Base-by-base conservation (phyloP, 2,329 filamentous ascomycete species). In the Hortaea werneckii region DNA sequence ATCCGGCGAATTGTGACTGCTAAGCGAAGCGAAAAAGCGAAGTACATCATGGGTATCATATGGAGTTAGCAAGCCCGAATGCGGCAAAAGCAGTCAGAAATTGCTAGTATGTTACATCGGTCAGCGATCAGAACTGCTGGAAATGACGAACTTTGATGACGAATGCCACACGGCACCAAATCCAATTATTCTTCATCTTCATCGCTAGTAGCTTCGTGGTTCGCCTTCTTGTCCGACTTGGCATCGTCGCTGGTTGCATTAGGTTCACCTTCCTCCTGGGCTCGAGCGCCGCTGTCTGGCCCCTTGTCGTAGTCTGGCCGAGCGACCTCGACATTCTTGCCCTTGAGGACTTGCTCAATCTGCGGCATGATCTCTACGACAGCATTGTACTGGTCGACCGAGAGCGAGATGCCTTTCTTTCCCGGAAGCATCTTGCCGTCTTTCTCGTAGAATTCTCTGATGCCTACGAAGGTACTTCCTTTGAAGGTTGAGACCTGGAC, bases 371-470 rank as follows among this genome's bases (percentile, higher is more conserved):
- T 57, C 5, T 65, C 62, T 34, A 82, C 51, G 26, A 82, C 57
- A 2, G 71, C 62, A 29, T 72, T 68, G 61, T 75, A 77, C 53
- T 78, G 75, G 20, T 76, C 74, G 11, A 76, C 54, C 9, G 69
- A 66, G 51, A 78, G 61, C 9, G 72, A 71, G 40, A 78, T 77
- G 32, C 75, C 75, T 74, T 95, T 96, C 68, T 92, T 95, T 9
- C 87, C 85, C 0, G 88, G 88, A 39, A 87, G 72, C 52, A 75
- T 70, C 60, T 88, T 78, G 26, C 84, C 87, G 56, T 86, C 79
- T 57, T 90, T 88, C 53, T 87, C 80, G 60, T 92, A 96, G 67
- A 85, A 95, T 60, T 98, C 92, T 42, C 92, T 80, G 40, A 96
- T 83, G 56, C 81, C 87, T 48, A 96, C 68, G 49, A 88, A 72